Evolutionary conservation across 2,329 filamentous ascomycete genomes (phyloP), one percentile per base, ranked within the genome.

Genomic region (Pseudogymnoascus sp.): DNA sequence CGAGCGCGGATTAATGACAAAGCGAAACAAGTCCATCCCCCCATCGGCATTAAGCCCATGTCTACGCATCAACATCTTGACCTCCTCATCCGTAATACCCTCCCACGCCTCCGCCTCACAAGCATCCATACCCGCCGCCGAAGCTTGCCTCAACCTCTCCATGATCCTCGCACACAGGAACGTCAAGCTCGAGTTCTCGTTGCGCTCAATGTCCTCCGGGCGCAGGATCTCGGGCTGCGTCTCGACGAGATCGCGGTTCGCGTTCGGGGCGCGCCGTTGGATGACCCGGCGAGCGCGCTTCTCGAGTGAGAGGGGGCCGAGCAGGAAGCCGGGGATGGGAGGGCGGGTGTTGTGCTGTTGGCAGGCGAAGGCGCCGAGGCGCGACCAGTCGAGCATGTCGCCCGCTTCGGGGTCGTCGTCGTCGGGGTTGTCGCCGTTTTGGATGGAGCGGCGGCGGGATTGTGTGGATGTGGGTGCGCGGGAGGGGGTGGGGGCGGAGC

Each of bases 241-340:
- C 71, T 92, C 87, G 2, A 82, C 82, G 6, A 89, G 79, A 63
- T 86, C 85, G 64, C 89, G 85, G 4, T 86, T 84, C 64, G 87
- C 85, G 67, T 93, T 85, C 0, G 68, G 67, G 0, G 87, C 90
- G 70, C 84, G 86, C 43, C 92, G 85, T 71, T 92, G 88, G 4
- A 84, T 83, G 19, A 87, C 77, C 68, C 87, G 87, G 13, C 93
- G 86, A 6, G 83, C 80, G 71, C 91, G 92, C 75, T 96, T 97
- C 75, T 97, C 90, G 0, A 96, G 85, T 0, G 92, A 96, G 1
- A 98, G 79, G 0, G 93, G 93, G 0, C 95, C 93, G 0, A 97
- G 85, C 6, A 99, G 82, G 71, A 97, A 96, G 1, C 90, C 89
- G 0, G 90, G 85, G 2, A 95, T 81, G 0, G 90, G 84, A 0